Percentiles rank a stretch among this genome's conserved stretches.
Evolutionary conservation across 2,329 filamentous ascomycete species (phyloP).

Genomic region (Madurella fahalii): DNA sequence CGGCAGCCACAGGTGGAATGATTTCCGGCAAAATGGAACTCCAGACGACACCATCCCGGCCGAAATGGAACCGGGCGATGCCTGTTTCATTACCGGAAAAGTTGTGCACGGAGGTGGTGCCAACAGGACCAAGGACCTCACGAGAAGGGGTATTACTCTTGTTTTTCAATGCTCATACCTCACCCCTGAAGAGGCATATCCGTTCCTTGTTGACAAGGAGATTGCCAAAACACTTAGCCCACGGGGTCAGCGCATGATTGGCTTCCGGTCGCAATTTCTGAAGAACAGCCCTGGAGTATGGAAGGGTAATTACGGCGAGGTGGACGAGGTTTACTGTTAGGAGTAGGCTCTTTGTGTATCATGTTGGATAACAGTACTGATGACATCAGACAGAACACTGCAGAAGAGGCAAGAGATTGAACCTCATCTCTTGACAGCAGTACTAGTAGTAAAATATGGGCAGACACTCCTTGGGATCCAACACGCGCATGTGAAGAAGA

Average conservation of each 20-base stretch:
- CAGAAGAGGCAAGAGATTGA: too few species aligned
- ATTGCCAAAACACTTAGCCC: slow-evolving; percentile 21
- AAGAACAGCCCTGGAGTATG: too few species aligned
- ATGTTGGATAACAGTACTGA: too few species aligned
- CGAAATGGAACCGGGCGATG: slow-evolving; percentile 31
- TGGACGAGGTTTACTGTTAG: too few species aligned
- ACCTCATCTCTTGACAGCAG: too few species aligned
- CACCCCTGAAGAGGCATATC: slow-evolving; percentile 30
- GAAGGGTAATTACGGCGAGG: too few species aligned
- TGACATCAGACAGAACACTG: too few species aligned
- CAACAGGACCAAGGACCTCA: slow-evolving; percentile 26
- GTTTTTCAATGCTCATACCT: slow-evolving; percentile 28
- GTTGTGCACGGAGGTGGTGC: slow-evolving; percentile 32
- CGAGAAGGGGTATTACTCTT: slow-evolving; percentile 24
- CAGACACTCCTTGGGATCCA: too few species aligned
- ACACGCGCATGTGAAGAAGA: too few species aligned
- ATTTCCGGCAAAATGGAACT: slow-evolving; percentile 22
- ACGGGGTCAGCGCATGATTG: slow-evolving; percentile 27
- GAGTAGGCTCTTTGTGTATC: too few species aligned
- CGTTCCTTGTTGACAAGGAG: slow-evolving; percentile 24
- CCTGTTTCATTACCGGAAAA: slow-evolving; percentile 31
- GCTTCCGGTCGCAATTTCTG: slow-evolving; percentile 22
- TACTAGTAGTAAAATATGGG: too few species aligned
- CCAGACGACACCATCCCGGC: slow-evolving; percentile 23
- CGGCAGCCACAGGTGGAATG: slow-evolving; percentile 28